Evolutionary conservation across 805 yeast species (phyloP), one percentile per base, ranked within the genome.

Genomic region (Hanseniaspora clermontiae): DNA sequence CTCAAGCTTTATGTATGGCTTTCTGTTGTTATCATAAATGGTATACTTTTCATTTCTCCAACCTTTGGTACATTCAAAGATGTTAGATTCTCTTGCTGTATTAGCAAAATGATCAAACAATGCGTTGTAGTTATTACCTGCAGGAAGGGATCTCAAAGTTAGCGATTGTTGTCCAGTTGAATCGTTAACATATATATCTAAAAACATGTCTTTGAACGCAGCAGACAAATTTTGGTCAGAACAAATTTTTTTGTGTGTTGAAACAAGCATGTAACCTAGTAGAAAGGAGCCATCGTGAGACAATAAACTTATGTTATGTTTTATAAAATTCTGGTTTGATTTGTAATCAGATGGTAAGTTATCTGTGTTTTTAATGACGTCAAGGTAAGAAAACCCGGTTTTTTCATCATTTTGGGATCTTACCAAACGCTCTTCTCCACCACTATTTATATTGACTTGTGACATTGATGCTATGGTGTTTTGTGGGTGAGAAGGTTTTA

Each of bases 31-130:
- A 56, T 77, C 75, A 68, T 83, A 87, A 5, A 90, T 80, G 0
- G 83, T 75, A 67, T 88, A 93, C 39, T 79, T 73, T 68, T 93
- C 98, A 66, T 84, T 69, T 66, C 98, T 77, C 98, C 98, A 93
- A 0, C 87, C 89, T 51, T 74, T 70, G 8, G 78, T 60, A 0
- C 75, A 72, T 47, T 72, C 67, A 66, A 78, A 64, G 32, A 58
- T 34, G 32, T 68, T 58, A 51, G 68, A 52, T 29, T 70, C 59
- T 60, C 70, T 70, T 74, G 82, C 72, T 12, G 48, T 36, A 0
- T 32, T 31, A 0, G 81, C 86, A 1, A 83, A 59, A 11, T 59
- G 50, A 1, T 67, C 75, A 37, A 55, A 29, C 54, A 86, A 66
- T 14, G 12, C 15, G 19, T 40, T 36, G 34, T 51, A 51, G 17